Evolutionary conservation across 2,329 filamentous ascomycete genomes (phyloP).

Genomic region (Sarocladium kiliense): DNA sequence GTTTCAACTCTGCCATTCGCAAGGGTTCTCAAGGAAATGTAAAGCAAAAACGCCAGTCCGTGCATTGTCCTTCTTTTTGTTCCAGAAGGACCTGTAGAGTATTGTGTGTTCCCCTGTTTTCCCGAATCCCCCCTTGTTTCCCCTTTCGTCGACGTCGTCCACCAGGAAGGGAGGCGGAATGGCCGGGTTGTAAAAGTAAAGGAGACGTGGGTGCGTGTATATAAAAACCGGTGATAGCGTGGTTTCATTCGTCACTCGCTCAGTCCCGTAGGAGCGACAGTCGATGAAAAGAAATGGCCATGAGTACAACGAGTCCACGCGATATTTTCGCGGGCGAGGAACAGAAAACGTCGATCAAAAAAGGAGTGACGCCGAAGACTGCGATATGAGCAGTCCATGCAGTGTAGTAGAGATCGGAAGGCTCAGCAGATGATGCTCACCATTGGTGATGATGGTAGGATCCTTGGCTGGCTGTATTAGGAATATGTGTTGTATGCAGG

Average conservation of each 20-base stretch:
- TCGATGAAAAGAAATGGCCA: not conserved
- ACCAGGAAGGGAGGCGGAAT: not conserved
- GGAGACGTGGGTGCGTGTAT: not conserved
- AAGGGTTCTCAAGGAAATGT: not conserved
- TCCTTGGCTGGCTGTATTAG: not conserved
- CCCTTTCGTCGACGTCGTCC: not conserved
- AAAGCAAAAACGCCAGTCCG: conserved; percentile 5
- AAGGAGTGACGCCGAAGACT: conserved; percentile 8
- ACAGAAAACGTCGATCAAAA: not conserved
- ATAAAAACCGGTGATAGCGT: not conserved
- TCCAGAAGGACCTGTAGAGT: not conserved
- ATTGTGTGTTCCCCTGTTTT: not conserved
- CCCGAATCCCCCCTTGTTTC: not conserved
- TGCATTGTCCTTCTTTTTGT: conserved; percentile 1
- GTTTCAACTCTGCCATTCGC: not conserved
- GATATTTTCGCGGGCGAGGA: not conserved
- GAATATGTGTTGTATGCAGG: conserved; percentile 1
- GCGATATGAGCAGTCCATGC: conserved; percentile 2
- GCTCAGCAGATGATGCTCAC: not conserved
- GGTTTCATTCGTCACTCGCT: not conserved
- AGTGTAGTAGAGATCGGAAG: conserved; percentile 6
- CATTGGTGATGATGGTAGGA: not conserved
- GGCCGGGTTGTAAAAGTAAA: not conserved
- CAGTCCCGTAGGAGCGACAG: not conserved
- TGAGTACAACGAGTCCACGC: conserved; percentile 4